Evolutionary conservation across 73 alveolate genomes (phyloP), one percentile per base, ranked within the genome.

Genomic region (Durusdinium trenchii): DNA sequence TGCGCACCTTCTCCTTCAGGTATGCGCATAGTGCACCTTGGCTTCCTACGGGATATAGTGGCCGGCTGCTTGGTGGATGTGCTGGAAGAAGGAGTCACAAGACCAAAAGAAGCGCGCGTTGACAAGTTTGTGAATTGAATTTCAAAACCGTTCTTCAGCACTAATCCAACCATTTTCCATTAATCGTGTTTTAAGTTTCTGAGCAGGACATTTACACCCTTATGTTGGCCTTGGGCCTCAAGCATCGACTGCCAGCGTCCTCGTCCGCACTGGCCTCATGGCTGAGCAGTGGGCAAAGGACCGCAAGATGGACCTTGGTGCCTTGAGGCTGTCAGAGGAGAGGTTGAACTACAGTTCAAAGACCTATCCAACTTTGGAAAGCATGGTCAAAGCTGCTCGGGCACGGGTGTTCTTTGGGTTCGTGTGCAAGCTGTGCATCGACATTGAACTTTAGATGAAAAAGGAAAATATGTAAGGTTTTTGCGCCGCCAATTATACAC

Each of bases 51-150:
- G 12, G 93, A 83, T 50, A 73, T 83, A 36, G 93, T 83, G n/a
- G 93, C 52, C 2, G 45, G 67, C 3, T 83, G 67, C 93, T 35
- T 83, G 50, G 73, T 50, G 69, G 73, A 83, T 36, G 50, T 51
- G 73, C 93, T 83, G 2, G 93, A 83, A 73, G 6, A 69, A 47
- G 93, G 93, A 78, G n/a, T n/a, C n/a, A n/a, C n/a, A n/a, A n/a
- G n/a, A n/a, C n/a, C n/a, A n/a, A n/a, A n/a, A n/a, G n/a, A n/a
- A n/a, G n/a, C n/a, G n/a, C n/a, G n/a, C n/a, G n/a, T n/a, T n/a
- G n/a, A n/a, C n/a, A n/a, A n/a, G n/a, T n/a, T n/a, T n/a, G n/a
- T n/a, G n/a, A n/a, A n/a, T n/a, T n/a, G n/a, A n/a, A n/a, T n/a
- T n/a, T n/a, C n/a, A n/a, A n/a, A n/a, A n/a, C n/a, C n/a, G n/a